Evolutionary conservation across 345 rosid species (phyloP).

Genomic region (Melaleuca alternifolia): DNA sequence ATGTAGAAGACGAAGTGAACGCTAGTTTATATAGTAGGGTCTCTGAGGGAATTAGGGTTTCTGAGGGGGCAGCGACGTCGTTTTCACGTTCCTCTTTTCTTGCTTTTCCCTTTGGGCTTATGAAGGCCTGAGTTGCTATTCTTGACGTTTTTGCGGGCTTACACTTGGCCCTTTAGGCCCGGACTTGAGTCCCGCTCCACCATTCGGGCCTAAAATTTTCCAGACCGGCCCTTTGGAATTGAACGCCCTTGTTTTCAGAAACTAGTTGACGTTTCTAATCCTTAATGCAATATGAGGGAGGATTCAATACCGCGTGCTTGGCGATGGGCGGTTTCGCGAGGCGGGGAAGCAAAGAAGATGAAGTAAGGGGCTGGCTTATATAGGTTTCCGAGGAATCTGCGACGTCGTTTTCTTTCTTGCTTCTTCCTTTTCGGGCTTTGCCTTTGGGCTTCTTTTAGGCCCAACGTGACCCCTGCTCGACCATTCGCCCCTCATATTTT

Average conservation of each 20-base stretch:
- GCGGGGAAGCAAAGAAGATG: too few species aligned
- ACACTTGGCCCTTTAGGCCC: background rate
- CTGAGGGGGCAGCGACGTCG: background rate
- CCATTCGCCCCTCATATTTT: too few species aligned
- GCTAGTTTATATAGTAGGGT: background rate
- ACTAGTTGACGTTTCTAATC: background rate
- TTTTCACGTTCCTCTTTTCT: accelerated
- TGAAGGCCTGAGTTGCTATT: background rate
- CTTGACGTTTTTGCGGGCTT: background rate
- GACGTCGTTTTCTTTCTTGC: too few species aligned
- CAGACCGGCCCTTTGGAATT: background rate
- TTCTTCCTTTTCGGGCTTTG: too few species aligned
- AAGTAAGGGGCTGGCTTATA: too few species aligned
- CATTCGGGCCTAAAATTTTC: background rate
- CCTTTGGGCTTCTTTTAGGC: too few species aligned
- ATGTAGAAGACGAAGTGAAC: background rate
- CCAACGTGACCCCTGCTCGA: too few species aligned
- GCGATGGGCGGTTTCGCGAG: too few species aligned
- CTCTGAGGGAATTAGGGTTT: background rate
- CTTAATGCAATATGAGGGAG: background rate
- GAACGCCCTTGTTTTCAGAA: background rate
- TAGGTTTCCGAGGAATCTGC: too few species aligned
- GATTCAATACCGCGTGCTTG: too few species aligned
- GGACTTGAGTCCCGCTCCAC: background rate
- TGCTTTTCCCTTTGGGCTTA: background rate